These are phyloP conservation scores for Daldinia grandis DNA, from an alignment of 495 filamentous ascomycete species.

Conservation along the genomic window DNA sequence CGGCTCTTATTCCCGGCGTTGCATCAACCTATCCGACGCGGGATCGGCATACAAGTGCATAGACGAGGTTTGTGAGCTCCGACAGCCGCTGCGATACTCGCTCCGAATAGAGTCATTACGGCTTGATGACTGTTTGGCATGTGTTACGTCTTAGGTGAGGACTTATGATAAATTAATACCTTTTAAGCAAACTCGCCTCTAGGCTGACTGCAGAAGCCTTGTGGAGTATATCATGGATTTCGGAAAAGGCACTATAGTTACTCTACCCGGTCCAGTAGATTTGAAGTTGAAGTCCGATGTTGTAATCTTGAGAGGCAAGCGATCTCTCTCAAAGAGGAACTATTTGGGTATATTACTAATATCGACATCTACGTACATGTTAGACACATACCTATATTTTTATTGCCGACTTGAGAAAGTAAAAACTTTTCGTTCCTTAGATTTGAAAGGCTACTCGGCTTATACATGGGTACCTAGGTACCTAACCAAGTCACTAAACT, in stretches of 20 bases:
- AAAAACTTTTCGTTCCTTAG: neutral
- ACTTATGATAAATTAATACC: neutral
- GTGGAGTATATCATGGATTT: neutral
- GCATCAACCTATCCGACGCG: slow-evolving; percentile 24
- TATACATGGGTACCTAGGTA: neutral
- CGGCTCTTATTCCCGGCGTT: slow-evolving; percentile 36
- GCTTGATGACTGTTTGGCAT: slow-evolving; percentile 1
- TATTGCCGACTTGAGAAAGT: neutral
- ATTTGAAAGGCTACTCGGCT: neutral
- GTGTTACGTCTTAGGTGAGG: neutral
- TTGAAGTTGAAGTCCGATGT: neutral
- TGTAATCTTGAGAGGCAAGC: neutral
- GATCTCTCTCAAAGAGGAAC: neutral
- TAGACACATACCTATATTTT: neutral
- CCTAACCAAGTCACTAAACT: neutral
- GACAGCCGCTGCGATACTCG: slow-evolving; percentile 40
- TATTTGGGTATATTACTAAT: neutral
- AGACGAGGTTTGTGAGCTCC: slow-evolving; percentile 25
- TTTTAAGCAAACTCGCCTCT: neutral
- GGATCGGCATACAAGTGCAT: slow-evolving; percentile 37
- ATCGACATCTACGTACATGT: neutral
- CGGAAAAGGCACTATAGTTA: neutral
- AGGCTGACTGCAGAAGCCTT: neutral
- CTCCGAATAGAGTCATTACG: slow-evolving; percentile 28
- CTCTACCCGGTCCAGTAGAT: neutral